A percentile compares a stretch with the other conserved stretches of the same genome.
These are phyloP conservation scores for Arachnopeziza araneosa DNA, from an alignment of 2,329 filamentous ascomycete genomes.

Conservation along the genomic window DNA sequence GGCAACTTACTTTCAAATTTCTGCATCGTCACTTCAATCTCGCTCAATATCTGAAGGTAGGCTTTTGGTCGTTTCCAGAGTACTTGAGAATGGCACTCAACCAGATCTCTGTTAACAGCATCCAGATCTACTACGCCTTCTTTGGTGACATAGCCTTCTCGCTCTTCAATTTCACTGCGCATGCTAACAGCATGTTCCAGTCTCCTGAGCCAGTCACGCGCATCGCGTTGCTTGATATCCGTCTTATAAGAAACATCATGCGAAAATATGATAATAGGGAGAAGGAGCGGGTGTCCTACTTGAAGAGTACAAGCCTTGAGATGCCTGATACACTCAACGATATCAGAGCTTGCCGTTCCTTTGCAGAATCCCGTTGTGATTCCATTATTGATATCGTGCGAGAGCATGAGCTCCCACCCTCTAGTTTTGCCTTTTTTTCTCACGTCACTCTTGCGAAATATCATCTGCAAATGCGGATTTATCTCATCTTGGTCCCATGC, in stretches of 20 bases:
- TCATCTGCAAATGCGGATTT: constrained; percentile 54
- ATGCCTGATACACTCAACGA: constrained; percentile 45
- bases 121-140: constrained; percentile 49
- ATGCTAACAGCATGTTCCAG: constrained; percentile 59
- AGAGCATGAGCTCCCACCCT: constrained; percentile 61
- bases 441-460: constrained; percentile 61
- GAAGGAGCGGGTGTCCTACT: constrained; percentile 53
- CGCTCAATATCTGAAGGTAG: constrained; percentile 48
- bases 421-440: constrained; percentile 59
- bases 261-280: constrained; percentile 54
- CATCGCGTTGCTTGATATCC: constrained; percentile 57
- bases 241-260: constrained; percentile 51
- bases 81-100: constrained; percentile 59
- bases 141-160: constrained; percentile 45
- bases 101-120: constrained; percentile 54
- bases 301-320: constrained; percentile 47
- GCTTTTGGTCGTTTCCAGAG: constrained; percentile 61
- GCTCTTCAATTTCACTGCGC: constrained; percentile 38
- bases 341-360: constrained; percentile 53
- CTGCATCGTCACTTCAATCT: constrained; percentile 39
- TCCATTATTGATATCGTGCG: constrained; percentile 48
- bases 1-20: constrained; percentile 15
- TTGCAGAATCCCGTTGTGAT: constrained; percentile 59
- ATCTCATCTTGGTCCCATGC: constrained; percentile 51
- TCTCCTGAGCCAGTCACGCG: constrained; percentile 55